Conservation (phyloP, 805 yeast species). For the Dipodascus albidus region DNA sequence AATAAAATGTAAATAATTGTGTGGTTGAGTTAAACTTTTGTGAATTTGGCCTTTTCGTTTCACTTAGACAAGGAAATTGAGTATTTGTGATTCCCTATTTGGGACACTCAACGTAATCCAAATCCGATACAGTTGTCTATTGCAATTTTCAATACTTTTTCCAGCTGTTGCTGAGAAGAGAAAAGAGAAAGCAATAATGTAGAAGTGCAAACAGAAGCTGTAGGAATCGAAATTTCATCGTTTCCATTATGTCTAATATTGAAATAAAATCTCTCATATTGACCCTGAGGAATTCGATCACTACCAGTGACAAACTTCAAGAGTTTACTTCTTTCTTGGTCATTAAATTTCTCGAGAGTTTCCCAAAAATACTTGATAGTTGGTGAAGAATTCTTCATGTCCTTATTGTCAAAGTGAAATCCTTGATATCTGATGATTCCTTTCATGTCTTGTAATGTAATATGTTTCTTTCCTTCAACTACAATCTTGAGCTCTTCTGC, state of each 20-base stretch:
- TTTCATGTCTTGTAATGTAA: slow-evolving; percentile 32
- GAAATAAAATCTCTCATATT: slow-evolving; percentile 32
- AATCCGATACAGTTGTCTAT: slow-evolving; percentile 22
- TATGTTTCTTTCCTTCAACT: slow-evolving; percentile 33
- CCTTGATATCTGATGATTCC: slow-evolving; percentile 20
- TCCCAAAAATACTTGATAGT: slow-evolving; percentile 36
- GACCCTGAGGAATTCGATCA: slow-evolving; percentile 37
- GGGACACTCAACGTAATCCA: slow-evolving; percentile 16
- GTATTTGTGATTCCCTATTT: neutral
- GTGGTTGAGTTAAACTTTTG: neutral
- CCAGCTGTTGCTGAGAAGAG: slow-evolving; percentile 22
- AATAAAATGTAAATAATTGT: neutral
- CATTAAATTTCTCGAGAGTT: slow-evolving; percentile 30
- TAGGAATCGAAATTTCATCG: slow-evolving; percentile 32
- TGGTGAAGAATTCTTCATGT: slow-evolving; percentile 25
- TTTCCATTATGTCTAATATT: slow-evolving; percentile 34
- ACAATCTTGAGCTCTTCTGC: slow-evolving; percentile 15
- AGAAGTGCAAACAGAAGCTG: slow-evolving; percentile 41
- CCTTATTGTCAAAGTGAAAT: slow-evolving; percentile 29
- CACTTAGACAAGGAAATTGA: neutral
- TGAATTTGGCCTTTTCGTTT: neutral
- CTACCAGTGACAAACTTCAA: slow-evolving; percentile 41
- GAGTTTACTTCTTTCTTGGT: slow-evolving; percentile 29
- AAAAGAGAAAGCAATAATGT: slow-evolving; percentile 38
- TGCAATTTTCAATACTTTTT: slow-evolving; percentile 15